Base-by-base conservation (phyloP, 129 eudicot genomes). In the Erigeron canadensis region DNA sequence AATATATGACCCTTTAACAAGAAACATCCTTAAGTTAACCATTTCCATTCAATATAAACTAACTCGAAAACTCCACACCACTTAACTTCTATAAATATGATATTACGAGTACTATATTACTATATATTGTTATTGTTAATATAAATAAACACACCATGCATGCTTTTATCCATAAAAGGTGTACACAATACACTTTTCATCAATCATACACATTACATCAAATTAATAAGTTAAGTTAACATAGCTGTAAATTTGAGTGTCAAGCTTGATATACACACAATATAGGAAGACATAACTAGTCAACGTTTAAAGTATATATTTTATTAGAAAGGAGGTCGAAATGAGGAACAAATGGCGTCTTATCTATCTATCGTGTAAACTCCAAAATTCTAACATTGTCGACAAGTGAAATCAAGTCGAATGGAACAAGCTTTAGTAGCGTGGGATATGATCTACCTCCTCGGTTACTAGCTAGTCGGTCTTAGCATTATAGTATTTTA, bases 1-100 rank as follows among this genome's bases (percentile, higher is more conserved):
- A 53, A 70, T 23, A 77, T 63, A 71, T 54, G 82, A 78, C 77
- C 67, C 62, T 78, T 63, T 65, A 78, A 78, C 77, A 78, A 78
- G 82, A 78, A 71, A 78, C 73, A 78, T 78, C 82, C 77, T 71
- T 71, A 63, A 73, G 63, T 63, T 73, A 56, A 78, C 73, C 77
- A 71, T 77, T 70, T 63, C 21, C 21, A 71, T 78, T 71, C 41
- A 71, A 61, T 28, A 78, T 78, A 77, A 78, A 78, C 82, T 78
- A 78, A 78, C 77, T 78, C 16, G 77, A 78, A 63, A 78, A 78
- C 72, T 77, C 59, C 72, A 78, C 77, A 78, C 67, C 56, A 77
- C 62, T 76, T 43, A 67, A 67, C 38, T 75, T 28, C 34, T 54
- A 75, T 42, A 64, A 40, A 42, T 63, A n/a, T 51, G 3, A 64